Conservation (phyloP, 192 early-diverging fungal genomes). For the Backusella macrospora region DNA sequence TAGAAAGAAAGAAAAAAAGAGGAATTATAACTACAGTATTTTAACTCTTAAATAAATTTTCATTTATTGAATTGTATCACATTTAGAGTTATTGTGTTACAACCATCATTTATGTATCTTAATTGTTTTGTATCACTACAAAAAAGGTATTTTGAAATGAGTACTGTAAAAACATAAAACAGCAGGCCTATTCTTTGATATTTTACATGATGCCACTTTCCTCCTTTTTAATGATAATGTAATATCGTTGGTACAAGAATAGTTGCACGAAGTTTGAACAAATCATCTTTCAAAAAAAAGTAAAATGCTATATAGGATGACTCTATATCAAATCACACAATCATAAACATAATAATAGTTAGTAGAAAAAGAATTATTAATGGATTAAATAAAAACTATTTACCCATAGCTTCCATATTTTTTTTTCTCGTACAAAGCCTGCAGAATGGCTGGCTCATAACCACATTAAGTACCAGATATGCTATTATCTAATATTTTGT, state of each 20-base stretch:
- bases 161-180: background rate
- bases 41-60: background rate
- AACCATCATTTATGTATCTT: background rate
- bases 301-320: background rate
- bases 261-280: background rate
- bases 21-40: background rate
- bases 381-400: background rate
- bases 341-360: background rate
- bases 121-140: background rate
- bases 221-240: background rate
- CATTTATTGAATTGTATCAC: background rate
- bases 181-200: background rate
- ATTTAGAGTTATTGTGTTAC: background rate
- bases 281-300: background rate
- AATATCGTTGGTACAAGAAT: slow-evolving; percentile 2
- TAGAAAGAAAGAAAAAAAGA: background rate
- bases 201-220: background rate
- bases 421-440: background rate
- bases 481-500: background rate
- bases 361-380: background rate
- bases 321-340: background rate
- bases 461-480: background rate
- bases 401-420: background rate
- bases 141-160: background rate
- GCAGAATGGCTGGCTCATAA: slow-evolving; percentile 10